These are phyloP conservation scores for Mycogone perniciosa DNA, from an alignment of 2,329 filamentous ascomycete genomes.

Conservation along the genomic window DNA sequence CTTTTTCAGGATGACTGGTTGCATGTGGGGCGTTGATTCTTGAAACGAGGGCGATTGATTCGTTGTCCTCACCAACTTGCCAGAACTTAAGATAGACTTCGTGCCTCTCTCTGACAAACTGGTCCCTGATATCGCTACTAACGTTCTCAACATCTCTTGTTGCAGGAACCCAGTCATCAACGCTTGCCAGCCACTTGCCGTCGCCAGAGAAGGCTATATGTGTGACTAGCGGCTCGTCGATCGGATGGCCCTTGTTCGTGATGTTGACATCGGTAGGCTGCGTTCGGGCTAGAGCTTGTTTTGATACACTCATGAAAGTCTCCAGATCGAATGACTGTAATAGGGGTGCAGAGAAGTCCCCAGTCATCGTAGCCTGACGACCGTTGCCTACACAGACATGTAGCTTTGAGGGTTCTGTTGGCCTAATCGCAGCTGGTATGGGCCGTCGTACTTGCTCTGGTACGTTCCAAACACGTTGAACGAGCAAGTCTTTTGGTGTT, in stretches of 20 bases:
- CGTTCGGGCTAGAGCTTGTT: conserved; percentile 82
- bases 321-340: conserved; percentile 86
- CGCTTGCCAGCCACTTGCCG: conserved; percentile 82
- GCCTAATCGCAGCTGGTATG: conserved; percentile 57
- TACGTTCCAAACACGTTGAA: conserved; percentile 45
- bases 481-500: conserved; percentile 45
- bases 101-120: conserved; percentile 45
- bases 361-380: conserved; percentile 50
- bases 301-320: conserved; percentile 68
- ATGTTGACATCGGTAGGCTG: conserved; percentile 77
- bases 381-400: conserved; percentile 61
- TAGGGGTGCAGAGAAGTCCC: conserved; percentile 46
- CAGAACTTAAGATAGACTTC: conserved; percentile 92
- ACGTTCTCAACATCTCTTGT: conserved; percentile 55
- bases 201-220: conserved; percentile 71
- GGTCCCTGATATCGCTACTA: conserved; percentile 31
- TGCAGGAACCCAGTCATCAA: conserved; percentile 84
- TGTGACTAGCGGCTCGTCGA: conserved; percentile 72
- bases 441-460: conserved; percentile 39
- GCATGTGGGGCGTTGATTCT: conserved; percentile 79
- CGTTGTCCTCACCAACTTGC: conserved; percentile 54
- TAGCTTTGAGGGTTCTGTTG: conserved; percentile 55
- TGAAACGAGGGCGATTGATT: conserved; percentile 68
- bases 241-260: conserved; percentile 61
- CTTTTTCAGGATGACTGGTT: conserved; percentile 45